phyloP scores from a whole-genome alignment of 192 early-diverging fungal species.

The Pilobolus umbonatus region DNA sequence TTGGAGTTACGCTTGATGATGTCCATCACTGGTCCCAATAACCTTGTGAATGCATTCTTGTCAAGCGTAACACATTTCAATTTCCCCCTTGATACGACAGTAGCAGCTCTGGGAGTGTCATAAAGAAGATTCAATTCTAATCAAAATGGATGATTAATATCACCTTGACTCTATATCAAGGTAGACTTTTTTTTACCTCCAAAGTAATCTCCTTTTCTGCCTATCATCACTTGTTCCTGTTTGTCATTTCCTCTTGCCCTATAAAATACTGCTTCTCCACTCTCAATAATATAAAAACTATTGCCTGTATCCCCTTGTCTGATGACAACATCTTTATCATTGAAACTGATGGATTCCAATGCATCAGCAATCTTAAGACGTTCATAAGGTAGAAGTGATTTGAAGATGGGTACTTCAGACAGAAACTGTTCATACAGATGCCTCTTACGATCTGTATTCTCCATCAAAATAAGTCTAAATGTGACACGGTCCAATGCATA shows the following conservation, averaged over 20 bases:
- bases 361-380: constrained; percentile 99
- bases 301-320: constrained; percentile 90
- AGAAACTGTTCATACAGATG: constrained; percentile 96
- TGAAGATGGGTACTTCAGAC: constrained; percentile 84
- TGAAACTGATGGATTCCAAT: constrained; percentile 82
- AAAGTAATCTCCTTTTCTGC: constrained; percentile 92
- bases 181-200: constrained; percentile 58
- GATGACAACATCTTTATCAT: constrained; percentile 84
- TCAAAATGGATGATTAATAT: neutral
- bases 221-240: constrained; percentile 64
- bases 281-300: constrained; percentile 96
- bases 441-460: constrained; percentile 91
- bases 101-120: constrained; percentile 87
- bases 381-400: constrained; percentile 90
- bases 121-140: constrained; percentile 89
- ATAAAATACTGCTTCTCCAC: constrained; percentile 79
- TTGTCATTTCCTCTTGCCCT: constrained; percentile 75
- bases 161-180: neutral
- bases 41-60: constrained; percentile 91
- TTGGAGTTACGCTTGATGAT: constrained; percentile 90
- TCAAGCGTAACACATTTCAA: constrained; percentile 95
- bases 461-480: constrained; percentile 95
- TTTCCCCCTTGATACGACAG: constrained; percentile 79
- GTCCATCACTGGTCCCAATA: constrained; percentile 92
- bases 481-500: constrained; percentile 98